Conservation (phyloP, 371 early-diverging fungal genomes). For the Batkoa obscura region DNA sequence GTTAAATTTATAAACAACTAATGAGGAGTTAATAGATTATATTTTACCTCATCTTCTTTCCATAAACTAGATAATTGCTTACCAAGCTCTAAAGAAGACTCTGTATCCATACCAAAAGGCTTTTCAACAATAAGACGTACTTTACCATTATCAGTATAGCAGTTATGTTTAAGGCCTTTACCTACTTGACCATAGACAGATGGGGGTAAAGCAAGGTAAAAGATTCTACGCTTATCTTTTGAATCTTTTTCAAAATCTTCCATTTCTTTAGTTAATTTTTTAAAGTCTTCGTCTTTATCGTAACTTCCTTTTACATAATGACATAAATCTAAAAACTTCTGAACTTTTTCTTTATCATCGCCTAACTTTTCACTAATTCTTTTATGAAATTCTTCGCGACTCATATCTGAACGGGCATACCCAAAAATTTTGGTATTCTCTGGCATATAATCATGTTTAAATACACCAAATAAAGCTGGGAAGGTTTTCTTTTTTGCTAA, state of each 20-base stretch:
- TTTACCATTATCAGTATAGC: conserved; percentile 27
- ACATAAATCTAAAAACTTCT: conserved; percentile 52
- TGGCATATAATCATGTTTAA: conserved; percentile 53
- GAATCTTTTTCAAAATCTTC: conserved; percentile 27
- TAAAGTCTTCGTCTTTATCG: conserved; percentile 55
- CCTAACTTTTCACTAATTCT: conserved; percentile 44
- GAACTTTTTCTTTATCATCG: conserved; percentile 27
- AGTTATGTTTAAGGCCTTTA: conserved; percentile 38
- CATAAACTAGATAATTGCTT: conserved; percentile 46
- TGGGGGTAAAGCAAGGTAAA: conserved; percentile 98
- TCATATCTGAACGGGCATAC: conserved; percentile 84
- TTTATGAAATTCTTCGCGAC: conserved; percentile 47
- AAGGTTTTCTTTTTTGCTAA: conserved; percentile 96
- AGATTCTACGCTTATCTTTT: conserved; percentile 34
- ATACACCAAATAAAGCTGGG: conserved; percentile 85
- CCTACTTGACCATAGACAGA: conserved; percentile 79
- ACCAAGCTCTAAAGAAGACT: conserved; percentile 51
- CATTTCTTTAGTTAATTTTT: conserved; percentile 34
- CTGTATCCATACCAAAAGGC: conserved; percentile 92
- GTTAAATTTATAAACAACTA: neutral
- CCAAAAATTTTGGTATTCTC: conserved; percentile 65
- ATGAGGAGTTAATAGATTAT: neutral
- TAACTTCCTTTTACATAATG: conserved; percentile 81
- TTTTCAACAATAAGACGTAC: conserved; percentile 92
- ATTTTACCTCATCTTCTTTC: conserved; percentile 63